These are phyloP conservation scores for Phytophthora kernoviae DNA, from an alignment of 352 stramenopile genomes.

Conservation along the genomic window DNA sequence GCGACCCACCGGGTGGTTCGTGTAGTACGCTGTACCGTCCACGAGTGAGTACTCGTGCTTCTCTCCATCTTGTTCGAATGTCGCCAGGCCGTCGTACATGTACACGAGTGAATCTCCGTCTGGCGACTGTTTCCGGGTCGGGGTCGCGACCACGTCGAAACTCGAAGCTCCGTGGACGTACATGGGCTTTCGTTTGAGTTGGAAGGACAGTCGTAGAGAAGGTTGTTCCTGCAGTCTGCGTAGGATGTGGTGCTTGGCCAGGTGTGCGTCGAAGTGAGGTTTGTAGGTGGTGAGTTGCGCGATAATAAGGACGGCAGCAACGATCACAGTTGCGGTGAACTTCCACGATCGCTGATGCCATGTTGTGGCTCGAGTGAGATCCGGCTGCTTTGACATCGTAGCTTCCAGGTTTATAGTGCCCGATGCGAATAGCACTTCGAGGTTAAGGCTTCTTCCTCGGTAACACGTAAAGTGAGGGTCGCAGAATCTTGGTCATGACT, in stretches of 20 bases:
- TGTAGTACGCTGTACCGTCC: constrained; percentile 40
- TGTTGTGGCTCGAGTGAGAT: no score
- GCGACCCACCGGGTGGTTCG: constrained; percentile 6
- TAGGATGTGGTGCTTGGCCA: constrained; percentile 39
- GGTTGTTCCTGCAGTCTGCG: constrained; percentile 21
- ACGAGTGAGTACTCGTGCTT: constrained; percentile 46
- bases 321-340: background rate
- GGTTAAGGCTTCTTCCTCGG: no score
- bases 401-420: no score
- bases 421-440: no score
- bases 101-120: constrained; percentile 13
- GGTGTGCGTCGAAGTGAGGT: constrained; percentile 29
- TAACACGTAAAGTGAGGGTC: no score
- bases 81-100: constrained; percentile 43
- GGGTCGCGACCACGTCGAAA: constrained; percentile 28
- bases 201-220: constrained; percentile 31
- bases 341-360: constrained; percentile 5
- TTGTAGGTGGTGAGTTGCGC: constrained; percentile 22
- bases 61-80: constrained; percentile 30
- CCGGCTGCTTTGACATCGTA: no score
- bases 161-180: constrained; percentile 34
- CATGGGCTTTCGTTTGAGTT: constrained; percentile 43
- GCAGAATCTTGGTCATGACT: no score
- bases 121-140: constrained; percentile 9
- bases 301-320: constrained; percentile 7